Conservation (phyloP, 2,329 filamentous ascomycete species). For the Neospermospora avenae region DNA sequence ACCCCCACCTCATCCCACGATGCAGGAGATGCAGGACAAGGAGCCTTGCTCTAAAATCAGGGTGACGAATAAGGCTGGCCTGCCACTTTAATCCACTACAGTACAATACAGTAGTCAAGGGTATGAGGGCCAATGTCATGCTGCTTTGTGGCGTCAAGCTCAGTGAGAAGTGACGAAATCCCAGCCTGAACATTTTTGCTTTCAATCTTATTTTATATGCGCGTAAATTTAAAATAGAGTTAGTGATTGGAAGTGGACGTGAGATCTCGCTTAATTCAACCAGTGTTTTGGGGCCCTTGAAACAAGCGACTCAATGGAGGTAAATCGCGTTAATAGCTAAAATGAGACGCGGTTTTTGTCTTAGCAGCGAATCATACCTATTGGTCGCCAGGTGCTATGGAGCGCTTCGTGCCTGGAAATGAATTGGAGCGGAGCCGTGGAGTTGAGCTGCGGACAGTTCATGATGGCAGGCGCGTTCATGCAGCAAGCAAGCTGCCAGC, state of each 20-base stretch:
- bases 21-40: slow-evolving; percentile 7
- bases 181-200: background rate
- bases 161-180: background rate
- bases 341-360: background rate
- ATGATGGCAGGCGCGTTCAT: background rate
- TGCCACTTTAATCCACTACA: background rate
- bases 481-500: background rate
- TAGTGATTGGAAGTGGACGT: background rate
- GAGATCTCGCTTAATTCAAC: background rate
- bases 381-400: too few species aligned
- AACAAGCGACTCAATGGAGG: background rate
- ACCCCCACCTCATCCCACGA: slow-evolving; percentile 7
- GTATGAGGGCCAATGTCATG: background rate
- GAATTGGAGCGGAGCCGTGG: background rate
- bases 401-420: background rate
- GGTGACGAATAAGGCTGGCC: background rate
- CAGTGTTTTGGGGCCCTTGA: background rate
- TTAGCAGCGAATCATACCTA: background rate
- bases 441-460: background rate
- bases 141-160: background rate
- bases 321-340: background rate
- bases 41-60: background rate
- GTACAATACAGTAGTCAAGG: background rate
- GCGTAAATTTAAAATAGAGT: background rate
- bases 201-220: background rate